Evolutionary conservation across 345 rosid species (phyloP).

Genomic region (Aquilaria yunnanensis): DNA sequence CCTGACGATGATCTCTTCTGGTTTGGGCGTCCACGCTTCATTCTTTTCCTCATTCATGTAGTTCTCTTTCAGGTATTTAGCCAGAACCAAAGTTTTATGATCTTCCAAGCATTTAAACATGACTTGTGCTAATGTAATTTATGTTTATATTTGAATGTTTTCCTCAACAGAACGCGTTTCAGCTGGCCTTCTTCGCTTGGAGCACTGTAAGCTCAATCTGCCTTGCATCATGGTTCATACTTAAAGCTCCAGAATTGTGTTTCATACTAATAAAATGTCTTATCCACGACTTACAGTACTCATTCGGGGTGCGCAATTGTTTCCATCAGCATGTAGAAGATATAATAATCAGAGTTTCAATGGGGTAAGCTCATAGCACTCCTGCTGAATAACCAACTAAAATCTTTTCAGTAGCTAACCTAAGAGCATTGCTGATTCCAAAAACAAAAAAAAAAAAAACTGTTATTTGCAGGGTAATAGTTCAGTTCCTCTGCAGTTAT

Average conservation of each 20-base stretch:
- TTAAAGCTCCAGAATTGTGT: background rate
- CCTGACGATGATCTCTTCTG: slow-evolving; percentile 95
- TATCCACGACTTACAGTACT: slow-evolving; percentile 39
- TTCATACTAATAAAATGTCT: background rate
- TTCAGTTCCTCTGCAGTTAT: slow-evolving; percentile 86
- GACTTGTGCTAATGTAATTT: background rate
- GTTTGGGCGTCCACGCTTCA: slow-evolving; percentile 79
- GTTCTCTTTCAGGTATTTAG: slow-evolving; percentile 76
- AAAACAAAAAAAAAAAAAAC: background rate
- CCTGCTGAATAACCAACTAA: background rate
- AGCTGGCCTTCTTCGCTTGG: slow-evolving; percentile 82
- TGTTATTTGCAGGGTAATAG: slow-evolving; percentile 48
- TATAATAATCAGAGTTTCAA: slow-evolving; percentile 53
- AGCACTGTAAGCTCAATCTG: slow-evolving; percentile 41
- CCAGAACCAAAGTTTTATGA: background rate
- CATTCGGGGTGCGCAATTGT: slow-evolving; percentile 44
- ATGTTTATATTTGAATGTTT: background rate
- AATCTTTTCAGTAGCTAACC: background rate
- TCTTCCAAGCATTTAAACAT: background rate
- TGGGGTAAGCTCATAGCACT: slow-evolving; percentile 56
- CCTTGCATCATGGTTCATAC: background rate
- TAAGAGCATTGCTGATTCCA: background rate
- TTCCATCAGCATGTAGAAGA: slow-evolving; percentile 44
- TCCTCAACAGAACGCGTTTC: slow-evolving; percentile 74
- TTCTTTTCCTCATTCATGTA: slow-evolving; percentile 84